A percentile compares a stretch with the other conserved stretches of the same genome.
Conservation (phyloP, 2,329 filamentous ascomycete species). For the Periconia macrospinosa region DNA sequence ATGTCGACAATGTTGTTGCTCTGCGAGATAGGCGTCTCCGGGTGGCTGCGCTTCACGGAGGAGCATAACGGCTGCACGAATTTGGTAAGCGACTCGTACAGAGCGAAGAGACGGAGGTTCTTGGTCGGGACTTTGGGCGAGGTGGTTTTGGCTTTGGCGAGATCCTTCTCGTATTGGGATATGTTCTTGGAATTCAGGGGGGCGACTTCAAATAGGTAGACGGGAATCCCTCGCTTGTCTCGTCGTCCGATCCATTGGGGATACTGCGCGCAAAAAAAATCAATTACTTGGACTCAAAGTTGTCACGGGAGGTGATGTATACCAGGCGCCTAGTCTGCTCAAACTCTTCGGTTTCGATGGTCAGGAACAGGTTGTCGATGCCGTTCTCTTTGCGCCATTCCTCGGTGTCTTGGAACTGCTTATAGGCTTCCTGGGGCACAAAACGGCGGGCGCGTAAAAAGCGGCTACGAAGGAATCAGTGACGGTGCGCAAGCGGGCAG, state of each 20-base stretch:
- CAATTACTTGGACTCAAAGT: background rate
- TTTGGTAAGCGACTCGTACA: constrained; percentile 89
- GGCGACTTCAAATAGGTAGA: constrained; percentile 88
- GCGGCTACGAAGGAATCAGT: constrained; percentile 59
- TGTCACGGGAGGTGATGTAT: constrained; percentile 21
- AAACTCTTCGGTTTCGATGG: constrained; percentile 82
- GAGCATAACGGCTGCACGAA: constrained; percentile 87
- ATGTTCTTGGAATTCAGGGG: constrained; percentile 83
- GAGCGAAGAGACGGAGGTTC: constrained; percentile 82
- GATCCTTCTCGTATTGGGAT: constrained; percentile 71
- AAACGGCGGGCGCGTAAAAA: constrained; percentile 86
- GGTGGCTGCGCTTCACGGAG: constrained; percentile 71
- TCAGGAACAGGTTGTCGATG: constrained; percentile 78
- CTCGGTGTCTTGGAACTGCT: constrained; percentile 86
- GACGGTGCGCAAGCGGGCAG: constrained; percentile 9
- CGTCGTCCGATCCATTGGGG: constrained; percentile 93
- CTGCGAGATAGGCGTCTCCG: constrained; percentile 84
- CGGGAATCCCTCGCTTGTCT: constrained; percentile 85
- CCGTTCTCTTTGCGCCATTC: constrained; percentile 81
- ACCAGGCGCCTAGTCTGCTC: constrained; percentile 79
- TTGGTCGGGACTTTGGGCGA: constrained; percentile 71
- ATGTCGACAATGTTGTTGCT: constrained; percentile 97
- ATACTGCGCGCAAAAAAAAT: constrained; percentile 60
- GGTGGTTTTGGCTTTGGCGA: constrained; percentile 56
- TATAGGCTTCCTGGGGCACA: constrained; percentile 73